Conservation (phyloP, 306 rosid species). For the Datisca glomerata region DNA sequence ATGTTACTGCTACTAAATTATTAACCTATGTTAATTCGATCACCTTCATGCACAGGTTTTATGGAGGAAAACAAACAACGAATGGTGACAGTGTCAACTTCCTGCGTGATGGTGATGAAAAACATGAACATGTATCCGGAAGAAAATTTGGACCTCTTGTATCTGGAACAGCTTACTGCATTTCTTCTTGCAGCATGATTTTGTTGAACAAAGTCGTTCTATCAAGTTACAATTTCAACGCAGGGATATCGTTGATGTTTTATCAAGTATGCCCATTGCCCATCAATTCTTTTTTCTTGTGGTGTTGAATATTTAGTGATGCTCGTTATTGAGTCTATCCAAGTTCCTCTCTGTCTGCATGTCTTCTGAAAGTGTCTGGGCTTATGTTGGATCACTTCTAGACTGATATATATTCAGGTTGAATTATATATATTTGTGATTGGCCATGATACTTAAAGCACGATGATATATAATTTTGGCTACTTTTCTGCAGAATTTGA, state of each 20-base stretch:
- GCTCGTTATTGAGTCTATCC: too few relatives aligned
- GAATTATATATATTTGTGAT: too few relatives aligned
- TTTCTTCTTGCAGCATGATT: slow-evolving; percentile 91
- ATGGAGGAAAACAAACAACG: slow-evolving; percentile 33
- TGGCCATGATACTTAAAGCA: background rate
- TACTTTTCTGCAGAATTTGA: slow-evolving; percentile 53
- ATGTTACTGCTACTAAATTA: background rate
- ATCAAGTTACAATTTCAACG: slow-evolving; percentile 64
- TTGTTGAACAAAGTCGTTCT: slow-evolving; percentile 73
- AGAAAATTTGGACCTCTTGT: slow-evolving; percentile 57
- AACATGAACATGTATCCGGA: slow-evolving; percentile 35
- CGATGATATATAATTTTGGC: slow-evolving; percentile 1
- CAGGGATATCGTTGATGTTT: slow-evolving; percentile 84
- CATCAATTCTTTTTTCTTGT: too few relatives aligned
- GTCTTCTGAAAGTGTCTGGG: too few relatives aligned
- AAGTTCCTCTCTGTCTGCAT: too few relatives aligned
- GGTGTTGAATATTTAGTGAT: too few relatives aligned
- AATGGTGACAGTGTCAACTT: slow-evolving; percentile 17
- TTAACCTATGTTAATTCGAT: background rate
- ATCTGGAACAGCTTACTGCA: slow-evolving; percentile 76
- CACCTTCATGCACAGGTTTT: slow-evolving; percentile 33
- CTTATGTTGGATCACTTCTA: too few relatives aligned
- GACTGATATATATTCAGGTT: too few relatives aligned
- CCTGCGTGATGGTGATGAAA: slow-evolving; percentile 33
- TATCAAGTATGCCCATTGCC: slow-evolving; percentile 69